phyloP scores from a whole-genome alignment of 768 basidiomycete genomes.

The Naematelia aurantialba region DNA sequence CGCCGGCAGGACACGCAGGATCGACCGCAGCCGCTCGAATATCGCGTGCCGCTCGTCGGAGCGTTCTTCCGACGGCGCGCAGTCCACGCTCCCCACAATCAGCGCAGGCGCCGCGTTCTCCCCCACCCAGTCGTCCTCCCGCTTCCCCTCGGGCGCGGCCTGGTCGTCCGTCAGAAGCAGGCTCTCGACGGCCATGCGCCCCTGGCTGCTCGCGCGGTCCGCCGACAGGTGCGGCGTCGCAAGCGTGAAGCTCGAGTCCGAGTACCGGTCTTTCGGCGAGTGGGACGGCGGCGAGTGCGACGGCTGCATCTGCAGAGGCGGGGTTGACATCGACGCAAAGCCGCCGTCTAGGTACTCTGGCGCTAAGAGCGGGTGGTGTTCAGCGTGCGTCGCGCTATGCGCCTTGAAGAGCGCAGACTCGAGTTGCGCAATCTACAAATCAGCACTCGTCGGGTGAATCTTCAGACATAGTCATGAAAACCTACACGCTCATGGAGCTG shows the following conservation, averaged over 20 bases:
- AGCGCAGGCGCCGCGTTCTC: slow-evolving; percentile 44
- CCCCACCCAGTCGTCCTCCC: slow-evolving; percentile 42
- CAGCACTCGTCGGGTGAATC: neutral
- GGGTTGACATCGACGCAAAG: slow-evolving; percentile 17
- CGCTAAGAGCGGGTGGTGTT: slow-evolving; percentile 33
- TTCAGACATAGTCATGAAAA: neutral
- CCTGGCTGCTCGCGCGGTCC: slow-evolving; percentile 11
- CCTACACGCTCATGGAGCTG: slow-evolving; percentile 36
- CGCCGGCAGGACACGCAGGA: slow-evolving; percentile 32
- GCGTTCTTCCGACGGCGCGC: neutral
- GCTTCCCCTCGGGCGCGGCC: slow-evolving; percentile 33
- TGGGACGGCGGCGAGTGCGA: slow-evolving; percentile 5
- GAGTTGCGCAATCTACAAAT: slow-evolving; percentile 32
- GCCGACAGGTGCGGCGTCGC: slow-evolving; percentile 2
- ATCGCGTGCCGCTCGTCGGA: slow-evolving; percentile 24
- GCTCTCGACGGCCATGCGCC: slow-evolving; percentile 39
- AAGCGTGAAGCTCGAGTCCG: slow-evolving; percentile 5
- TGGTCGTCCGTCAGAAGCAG: slow-evolving; percentile 31
- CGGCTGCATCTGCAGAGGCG: neutral
- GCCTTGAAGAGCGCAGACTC: slow-evolving; percentile 38
- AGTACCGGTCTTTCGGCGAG: slow-evolving; percentile 15
- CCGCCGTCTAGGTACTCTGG: slow-evolving; percentile 37
- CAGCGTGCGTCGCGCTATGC: slow-evolving; percentile 10
- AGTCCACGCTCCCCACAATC: slow-evolving; percentile 35
- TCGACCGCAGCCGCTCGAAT: slow-evolving; percentile 26